phyloP scores from a whole-genome alignment of 1,284 basidiomycete genomes.

The Wolfiporia cocos region DNA sequence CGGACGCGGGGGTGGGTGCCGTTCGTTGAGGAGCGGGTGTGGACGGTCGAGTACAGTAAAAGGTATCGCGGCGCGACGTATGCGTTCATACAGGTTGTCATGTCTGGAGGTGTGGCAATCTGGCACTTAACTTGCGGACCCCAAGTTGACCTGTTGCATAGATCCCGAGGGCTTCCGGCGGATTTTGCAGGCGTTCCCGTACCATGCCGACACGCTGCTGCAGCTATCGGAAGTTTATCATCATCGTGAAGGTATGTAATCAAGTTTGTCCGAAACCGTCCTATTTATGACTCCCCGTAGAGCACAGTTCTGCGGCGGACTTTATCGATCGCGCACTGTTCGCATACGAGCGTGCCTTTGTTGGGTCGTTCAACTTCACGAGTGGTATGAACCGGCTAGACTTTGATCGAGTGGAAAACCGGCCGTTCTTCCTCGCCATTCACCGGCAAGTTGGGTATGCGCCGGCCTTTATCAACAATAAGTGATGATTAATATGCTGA shows the following conservation, averaged over 20 bases:
- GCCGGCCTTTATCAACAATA: conserved; percentile 2
- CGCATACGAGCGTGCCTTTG: conserved; percentile 82
- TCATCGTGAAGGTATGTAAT: conserved; percentile 69
- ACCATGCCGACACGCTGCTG: conserved; percentile 88
- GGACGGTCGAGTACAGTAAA: conserved; percentile 81
- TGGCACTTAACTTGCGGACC: background rate
- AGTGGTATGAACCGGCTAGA: conserved; percentile 78
- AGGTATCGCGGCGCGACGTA: conserved; percentile 77
- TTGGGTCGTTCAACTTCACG: conserved; percentile 79
- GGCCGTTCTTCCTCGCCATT: conserved; percentile 80
- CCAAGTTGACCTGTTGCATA: conserved; percentile 20
- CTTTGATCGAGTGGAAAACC: conserved; percentile 80
- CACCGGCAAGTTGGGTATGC: conserved; percentile 69
- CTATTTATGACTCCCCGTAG: conserved; percentile 31
- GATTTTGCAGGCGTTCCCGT: conserved; percentile 55
- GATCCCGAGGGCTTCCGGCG: conserved; percentile 66
- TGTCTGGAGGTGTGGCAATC: conserved; percentile 61
- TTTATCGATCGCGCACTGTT: conserved; percentile 85
- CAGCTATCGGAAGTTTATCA: conserved; percentile 83
- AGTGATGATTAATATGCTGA: background rate
- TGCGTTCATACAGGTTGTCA: conserved; percentile 75
- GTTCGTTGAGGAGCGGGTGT: conserved; percentile 64
- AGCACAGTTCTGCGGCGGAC: conserved; percentile 79
- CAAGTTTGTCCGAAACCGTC: background rate
- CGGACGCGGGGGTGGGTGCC: conserved; percentile 36